These are phyloP conservation scores for Wickerhamiella alocasiicola DNA, from an alignment of 805 yeast species.

Conservation along the genomic window DNA sequence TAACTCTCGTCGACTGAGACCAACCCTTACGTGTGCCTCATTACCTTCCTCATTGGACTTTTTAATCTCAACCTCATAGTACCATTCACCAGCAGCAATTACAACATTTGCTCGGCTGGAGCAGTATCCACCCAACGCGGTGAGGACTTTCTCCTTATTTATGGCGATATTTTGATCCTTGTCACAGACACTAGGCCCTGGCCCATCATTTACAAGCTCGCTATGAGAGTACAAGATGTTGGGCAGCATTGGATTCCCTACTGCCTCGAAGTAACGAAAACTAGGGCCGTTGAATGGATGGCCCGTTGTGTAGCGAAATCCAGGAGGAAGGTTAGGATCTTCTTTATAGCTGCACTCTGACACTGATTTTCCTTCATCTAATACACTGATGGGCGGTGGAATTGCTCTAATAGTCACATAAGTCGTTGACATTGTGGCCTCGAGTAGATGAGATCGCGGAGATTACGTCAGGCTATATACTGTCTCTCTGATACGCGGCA, in stretches of 20 bases:
- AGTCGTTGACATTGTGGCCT: conserved; percentile 2
- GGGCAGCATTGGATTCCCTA: conserved; percentile 44
- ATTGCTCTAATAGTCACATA: neutral
- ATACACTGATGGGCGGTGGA: conserved; percentile 1
- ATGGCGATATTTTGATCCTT: conserved; percentile 46
- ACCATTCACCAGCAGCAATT: conserved; percentile 66
- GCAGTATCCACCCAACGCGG: conserved; percentile 67
- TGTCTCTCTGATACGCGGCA: too few species aligned
- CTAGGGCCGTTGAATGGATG: conserved; percentile 70
- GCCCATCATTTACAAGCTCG: conserved; percentile 55
- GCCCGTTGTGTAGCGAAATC: conserved; percentile 49
- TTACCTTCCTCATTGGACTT: conserved; percentile 25
- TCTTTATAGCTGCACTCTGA: neutral
- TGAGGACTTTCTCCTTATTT: conserved; percentile 32
- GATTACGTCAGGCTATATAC: too few species aligned
- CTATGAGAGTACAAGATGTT: conserved; percentile 55
- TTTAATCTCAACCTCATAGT: conserved; percentile 60
- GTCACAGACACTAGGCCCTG: conserved; percentile 55
- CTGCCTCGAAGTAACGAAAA: conserved; percentile 67
- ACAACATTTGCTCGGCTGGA: conserved; percentile 63
- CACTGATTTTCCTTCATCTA: conserved; percentile 1
- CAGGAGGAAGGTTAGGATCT: conserved; percentile 1
- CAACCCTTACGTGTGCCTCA: conserved; percentile 62
- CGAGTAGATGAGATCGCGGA: too few species aligned
- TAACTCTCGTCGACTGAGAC: conserved; percentile 76